Percentiles rank a stretch among this genome's conserved stretches.
Conservation (phyloP, 805 yeast species). For the Maudiozyma bulderi region DNA sequence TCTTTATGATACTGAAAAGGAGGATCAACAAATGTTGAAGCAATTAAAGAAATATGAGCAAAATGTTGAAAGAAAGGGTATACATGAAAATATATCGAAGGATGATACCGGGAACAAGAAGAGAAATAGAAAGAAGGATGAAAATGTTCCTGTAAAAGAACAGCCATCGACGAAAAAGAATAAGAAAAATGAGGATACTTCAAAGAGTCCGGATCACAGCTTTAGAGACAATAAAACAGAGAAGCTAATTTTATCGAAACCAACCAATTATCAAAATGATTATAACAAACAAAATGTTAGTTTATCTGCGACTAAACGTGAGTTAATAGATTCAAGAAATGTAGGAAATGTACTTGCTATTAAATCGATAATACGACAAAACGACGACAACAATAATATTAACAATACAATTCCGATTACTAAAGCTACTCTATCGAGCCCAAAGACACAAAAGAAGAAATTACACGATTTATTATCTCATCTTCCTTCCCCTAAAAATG, state of each 20-base stretch:
- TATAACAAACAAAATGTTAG: slow-evolving; percentile 11
- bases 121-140: slow-evolving; percentile 11
- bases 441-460: background rate
- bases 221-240: background rate
- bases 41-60: slow-evolving; percentile 36
- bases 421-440: background rate
- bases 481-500: slow-evolving; percentile 38
- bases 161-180: background rate
- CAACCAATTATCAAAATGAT: slow-evolving; percentile 12
- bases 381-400: background rate
- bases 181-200: slow-evolving; percentile 5
- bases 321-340: slow-evolving; percentile 9
- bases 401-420: background rate
- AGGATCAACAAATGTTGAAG: slow-evolving; percentile 33
- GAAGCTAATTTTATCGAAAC: slow-evolving; percentile 29
- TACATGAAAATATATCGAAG: slow-evolving; percentile 27
- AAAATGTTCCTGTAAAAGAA: slow-evolving; percentile 17
- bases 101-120: slow-evolving; percentile 20
- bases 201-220: background rate
- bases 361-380: background rate
- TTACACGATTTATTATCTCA: slow-evolving; percentile 20
- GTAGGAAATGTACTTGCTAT: slow-evolving; percentile 1
- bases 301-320: slow-evolving; percentile 23
- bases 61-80: slow-evolving; percentile 37
- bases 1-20: slow-evolving; percentile 57